Evolutionary conservation across 257 asterid genomes (phyloP), one percentile per base, ranked within the genome.

Genomic region (Avicennia marina): DNA sequence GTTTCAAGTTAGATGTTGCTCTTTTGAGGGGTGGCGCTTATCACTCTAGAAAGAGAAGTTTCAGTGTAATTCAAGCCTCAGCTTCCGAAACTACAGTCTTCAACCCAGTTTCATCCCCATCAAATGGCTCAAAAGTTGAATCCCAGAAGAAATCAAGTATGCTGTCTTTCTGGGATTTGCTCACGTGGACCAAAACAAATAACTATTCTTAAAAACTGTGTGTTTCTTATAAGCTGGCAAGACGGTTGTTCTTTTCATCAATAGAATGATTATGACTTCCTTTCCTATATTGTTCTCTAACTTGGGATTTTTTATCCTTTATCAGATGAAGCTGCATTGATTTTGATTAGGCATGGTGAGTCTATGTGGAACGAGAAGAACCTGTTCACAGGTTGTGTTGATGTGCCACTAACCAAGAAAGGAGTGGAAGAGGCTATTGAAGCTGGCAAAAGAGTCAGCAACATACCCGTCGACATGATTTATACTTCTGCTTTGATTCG

Each of bases 311-410:
- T 29, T 29, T 29, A 3, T 36, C 10, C 25, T 15, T 31, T 41
- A 16, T 10, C 79, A 93, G 97, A 69, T 64, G 99, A 93, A 83
- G 91, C 96, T 72, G 94, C 99, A 39, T 58, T 93, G 72, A 80
- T 89, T 77, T 78, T 93, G 61, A 89, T 93, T 41, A 77, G 99
- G 81, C 99, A 93, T 21, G 99, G 99, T 1, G 97, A 93, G 71
- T 89, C 99, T 34, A 86, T 93, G 95, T 93, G 99, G 97, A 93
- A 93, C 12, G 99, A 93, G 75, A 93, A 89, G 74, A 93, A 93
- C 75, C 76, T 93, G 62, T 93, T 93, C 85, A 93, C 99, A 4
- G 99, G 98, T 44, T 89, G 97, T 74, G 97, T 93, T 22, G 99
- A 93, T 49, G 97, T 93, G 69, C 97, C 99, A 29, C 79, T 93